Evolutionary conservation across 2,329 filamentous ascomycete species (phyloP).

Genomic region (Chrysoporthe puriensis): DNA sequence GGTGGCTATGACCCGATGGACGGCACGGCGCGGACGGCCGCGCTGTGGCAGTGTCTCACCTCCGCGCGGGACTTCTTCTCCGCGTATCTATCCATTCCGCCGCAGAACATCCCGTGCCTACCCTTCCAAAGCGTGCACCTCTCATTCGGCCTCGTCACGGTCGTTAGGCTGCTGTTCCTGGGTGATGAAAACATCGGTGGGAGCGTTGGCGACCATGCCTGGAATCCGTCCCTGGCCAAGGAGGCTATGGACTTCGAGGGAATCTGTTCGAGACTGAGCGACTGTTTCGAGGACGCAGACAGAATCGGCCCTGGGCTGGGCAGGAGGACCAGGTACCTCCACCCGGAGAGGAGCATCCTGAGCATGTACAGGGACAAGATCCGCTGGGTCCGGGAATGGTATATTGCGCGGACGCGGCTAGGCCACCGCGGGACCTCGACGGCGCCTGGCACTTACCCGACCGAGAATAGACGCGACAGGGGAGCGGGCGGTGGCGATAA

Average conservation of each 20-base stretch:
- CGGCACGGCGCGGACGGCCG: slow-evolving; percentile 38
- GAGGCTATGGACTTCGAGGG: slow-evolving; percentile 39
- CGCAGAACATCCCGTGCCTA: slow-evolving; percentile 34
- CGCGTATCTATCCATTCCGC: slow-evolving; percentile 34
- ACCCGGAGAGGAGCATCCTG: slow-evolving; percentile 39
- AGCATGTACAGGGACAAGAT: slow-evolving; percentile 41
- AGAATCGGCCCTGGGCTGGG: slow-evolving; percentile 18
- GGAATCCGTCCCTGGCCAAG: slow-evolving; percentile 41
- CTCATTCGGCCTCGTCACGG: slow-evolving; percentile 42
- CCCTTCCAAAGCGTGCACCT: slow-evolving; percentile 39
- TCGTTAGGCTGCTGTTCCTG: slow-evolving; percentile 41
- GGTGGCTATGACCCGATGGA: slow-evolving; percentile 27
- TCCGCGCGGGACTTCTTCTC: slow-evolving; percentile 35
- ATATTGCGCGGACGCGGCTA: slow-evolving; percentile 23
- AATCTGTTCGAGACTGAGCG: slow-evolving; percentile 35
- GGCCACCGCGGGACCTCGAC: background rate
- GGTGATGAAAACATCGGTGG: slow-evolving; percentile 29
- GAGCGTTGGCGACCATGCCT: slow-evolving; percentile 36
- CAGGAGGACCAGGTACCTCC: slow-evolving; percentile 30
- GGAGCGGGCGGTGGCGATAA: background rate
- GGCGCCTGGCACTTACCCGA: background rate
- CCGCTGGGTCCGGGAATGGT: slow-evolving; percentile 48
- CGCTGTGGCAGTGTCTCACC: slow-evolving; percentile 44
- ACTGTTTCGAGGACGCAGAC: slow-evolving; percentile 40
- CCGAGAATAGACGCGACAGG: background rate